These are phyloP conservation scores for Fraxinus xanthoxyloides DNA, from an alignment of 305 asterid genomes.

Conservation along the genomic window DNA sequence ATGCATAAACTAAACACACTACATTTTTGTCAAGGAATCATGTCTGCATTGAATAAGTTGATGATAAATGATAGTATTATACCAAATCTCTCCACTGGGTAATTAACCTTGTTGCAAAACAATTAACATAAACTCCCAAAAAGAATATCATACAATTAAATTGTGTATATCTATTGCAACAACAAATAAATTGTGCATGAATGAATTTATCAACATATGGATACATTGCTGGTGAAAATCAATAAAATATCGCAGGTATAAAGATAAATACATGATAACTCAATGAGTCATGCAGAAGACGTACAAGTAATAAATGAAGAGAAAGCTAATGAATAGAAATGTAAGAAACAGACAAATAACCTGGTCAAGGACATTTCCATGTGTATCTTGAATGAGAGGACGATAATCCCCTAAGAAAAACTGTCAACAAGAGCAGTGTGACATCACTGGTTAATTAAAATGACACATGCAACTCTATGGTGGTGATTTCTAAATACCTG, in stretches of 20 bases:
- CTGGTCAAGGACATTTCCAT: constrained; percentile 97
- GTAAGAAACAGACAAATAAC: constrained; percentile 31
- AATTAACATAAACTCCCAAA: background rate
- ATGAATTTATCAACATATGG: background rate
- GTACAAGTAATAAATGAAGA: background rate
- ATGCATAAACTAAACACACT: constrained; percentile 17
- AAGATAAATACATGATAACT: background rate
- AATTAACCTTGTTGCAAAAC: background rate
- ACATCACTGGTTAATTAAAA: constrained; percentile 27
- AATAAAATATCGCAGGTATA: background rate
- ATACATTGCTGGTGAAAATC: background rate
- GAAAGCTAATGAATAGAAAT: background rate
- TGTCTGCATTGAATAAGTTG: background rate
- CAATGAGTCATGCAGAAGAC: constrained; percentile 4
- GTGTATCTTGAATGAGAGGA: constrained; percentile 88
- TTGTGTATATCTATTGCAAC: background rate
- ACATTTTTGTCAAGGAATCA: constrained; percentile 4
- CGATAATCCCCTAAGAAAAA: constrained; percentile 97
- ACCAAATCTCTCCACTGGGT: background rate
- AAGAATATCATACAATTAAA: background rate
- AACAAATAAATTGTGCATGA: background rate
- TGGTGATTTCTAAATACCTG: constrained; percentile 53
- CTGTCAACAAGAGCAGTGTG: constrained; percentile 47
- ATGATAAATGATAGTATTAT: background rate
- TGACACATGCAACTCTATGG: constrained; percentile 13